phyloP scores from a whole-genome alignment of 495 filamentous ascomycete species.

The Poronia punctata region DNA sequence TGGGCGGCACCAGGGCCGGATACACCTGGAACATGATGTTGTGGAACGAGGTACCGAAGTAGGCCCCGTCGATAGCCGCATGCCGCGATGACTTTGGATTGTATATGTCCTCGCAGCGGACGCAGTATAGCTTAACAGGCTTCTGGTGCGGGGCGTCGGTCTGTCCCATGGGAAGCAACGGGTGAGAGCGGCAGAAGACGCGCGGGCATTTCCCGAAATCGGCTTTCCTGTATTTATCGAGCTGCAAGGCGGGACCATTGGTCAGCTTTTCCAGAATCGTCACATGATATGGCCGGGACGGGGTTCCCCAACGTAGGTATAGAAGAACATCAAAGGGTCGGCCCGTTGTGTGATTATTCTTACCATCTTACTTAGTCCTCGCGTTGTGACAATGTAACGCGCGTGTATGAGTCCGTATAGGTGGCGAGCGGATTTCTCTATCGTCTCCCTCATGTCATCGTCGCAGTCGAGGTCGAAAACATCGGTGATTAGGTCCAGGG shows the following conservation, averaged over 20 bases:
- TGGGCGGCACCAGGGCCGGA: constrained; percentile 76
- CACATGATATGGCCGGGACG: too few relatives aligned
- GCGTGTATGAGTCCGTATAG: constrained; percentile 96
- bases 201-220: constrained; percentile 98
- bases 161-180: constrained; percentile 86
- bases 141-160: constrained; percentile 78
- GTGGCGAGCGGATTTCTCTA: constrained; percentile 94
- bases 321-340: too few relatives aligned
- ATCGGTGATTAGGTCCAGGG: constrained; percentile 97
- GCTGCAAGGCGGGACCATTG: constrained; percentile 42
- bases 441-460: constrained; percentile 94
- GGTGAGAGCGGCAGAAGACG: constrained; percentile 85
- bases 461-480: constrained; percentile 99
- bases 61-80: constrained; percentile 89
- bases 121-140: constrained; percentile 93
- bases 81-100: constrained; percentile 98
- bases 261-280: constrained; percentile 1
- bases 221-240: constrained; percentile 97
- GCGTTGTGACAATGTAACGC: constrained; percentile 92
- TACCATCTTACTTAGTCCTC: constrained; percentile 96
- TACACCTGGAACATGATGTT: constrained; percentile 99
- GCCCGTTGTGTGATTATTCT: too few relatives aligned
- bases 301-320: too few relatives aligned
- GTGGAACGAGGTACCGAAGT: constrained; percentile 96
- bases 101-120: constrained; percentile 95